phyloP scores from a whole-genome alignment of 495 filamentous ascomycete genomes.

The Podospora fimiseda region DNA sequence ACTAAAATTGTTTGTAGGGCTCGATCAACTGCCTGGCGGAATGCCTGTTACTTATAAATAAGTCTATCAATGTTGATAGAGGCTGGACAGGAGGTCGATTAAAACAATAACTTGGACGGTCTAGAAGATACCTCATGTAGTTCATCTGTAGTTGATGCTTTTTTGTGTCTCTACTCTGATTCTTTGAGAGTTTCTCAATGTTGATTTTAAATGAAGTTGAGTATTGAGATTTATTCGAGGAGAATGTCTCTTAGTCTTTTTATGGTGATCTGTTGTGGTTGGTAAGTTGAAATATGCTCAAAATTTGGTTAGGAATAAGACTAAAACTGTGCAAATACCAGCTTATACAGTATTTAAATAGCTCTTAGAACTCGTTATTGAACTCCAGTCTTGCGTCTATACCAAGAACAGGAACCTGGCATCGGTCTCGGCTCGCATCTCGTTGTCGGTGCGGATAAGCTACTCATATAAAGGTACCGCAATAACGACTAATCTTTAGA shows the following conservation, averaged over 20 bases:
- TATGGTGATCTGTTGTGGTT: too few species aligned
- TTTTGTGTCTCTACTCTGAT: too few species aligned
- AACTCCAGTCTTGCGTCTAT: slow-evolving; percentile 44
- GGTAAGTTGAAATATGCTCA: too few species aligned
- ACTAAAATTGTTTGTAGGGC: neutral
- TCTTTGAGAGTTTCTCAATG: too few species aligned
- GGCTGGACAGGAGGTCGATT: neutral
- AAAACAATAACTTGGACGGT: neutral
- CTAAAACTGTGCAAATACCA: too few species aligned
- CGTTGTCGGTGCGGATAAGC: slow-evolving; percentile 30
- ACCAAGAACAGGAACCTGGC: slow-evolving; percentile 42
- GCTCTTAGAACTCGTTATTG: slow-evolving; percentile 28
- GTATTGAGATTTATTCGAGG: too few species aligned
- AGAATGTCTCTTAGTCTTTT: too few species aligned
- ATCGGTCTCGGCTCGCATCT: slow-evolving; percentile 32
- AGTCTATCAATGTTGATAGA: neutral
- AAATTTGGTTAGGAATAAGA: too few species aligned
- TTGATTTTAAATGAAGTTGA: too few species aligned
- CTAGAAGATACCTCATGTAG: too few species aligned
- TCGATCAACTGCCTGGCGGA: slow-evolving; percentile 3
- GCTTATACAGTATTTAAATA: too few species aligned
- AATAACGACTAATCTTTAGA: slow-evolving; percentile 39
- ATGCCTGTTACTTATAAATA: slow-evolving; percentile 7
- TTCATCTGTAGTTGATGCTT: too few species aligned
- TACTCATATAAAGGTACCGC: slow-evolving; percentile 37